Evolutionary conservation across 805 yeast species (phyloP).

Genomic region (Cyberlindnera maclurae): DNA sequence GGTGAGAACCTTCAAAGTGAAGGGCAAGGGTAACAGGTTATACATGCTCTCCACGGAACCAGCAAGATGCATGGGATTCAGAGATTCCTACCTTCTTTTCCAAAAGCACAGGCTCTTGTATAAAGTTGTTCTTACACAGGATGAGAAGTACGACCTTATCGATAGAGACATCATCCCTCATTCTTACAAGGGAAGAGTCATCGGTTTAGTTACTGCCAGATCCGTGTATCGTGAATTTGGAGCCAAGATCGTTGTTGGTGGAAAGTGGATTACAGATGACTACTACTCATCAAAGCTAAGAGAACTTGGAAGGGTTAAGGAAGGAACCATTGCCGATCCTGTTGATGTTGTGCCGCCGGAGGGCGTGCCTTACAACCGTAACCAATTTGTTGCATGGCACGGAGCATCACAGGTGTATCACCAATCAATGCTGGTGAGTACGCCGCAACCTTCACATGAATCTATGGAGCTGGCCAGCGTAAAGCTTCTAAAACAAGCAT

Average conservation of each 20-base stretch:
- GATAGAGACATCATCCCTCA: conserved; percentile 77
- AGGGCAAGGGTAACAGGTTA: conserved; percentile 53
- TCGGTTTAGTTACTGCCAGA: conserved; percentile 86
- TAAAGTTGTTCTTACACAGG: conserved; percentile 66
- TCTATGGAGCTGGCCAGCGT: conserved; percentile 18
- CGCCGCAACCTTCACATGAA: conserved; percentile 16
- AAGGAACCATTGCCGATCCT: conserved; percentile 69
- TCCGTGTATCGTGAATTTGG: conserved; percentile 91
- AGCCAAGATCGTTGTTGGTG: conserved; percentile 71
- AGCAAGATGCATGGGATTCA: conserved; percentile 88
- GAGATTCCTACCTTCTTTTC: conserved; percentile 85
- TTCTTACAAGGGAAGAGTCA: conserved; percentile 84
- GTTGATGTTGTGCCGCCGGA: conserved; percentile 39
- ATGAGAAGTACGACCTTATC: conserved; percentile 77
- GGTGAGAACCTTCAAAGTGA: conserved; percentile 57
- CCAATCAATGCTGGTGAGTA: conserved; percentile 9
- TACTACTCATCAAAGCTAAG: conserved; percentile 61
- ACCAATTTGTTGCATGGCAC: conserved; percentile 50
- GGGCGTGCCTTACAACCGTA: conserved; percentile 37
- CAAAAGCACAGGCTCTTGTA: conserved; percentile 75
- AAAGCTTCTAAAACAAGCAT: conserved; percentile 16
- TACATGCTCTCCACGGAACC: conserved; percentile 95
- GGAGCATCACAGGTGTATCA: conserved; percentile 38
- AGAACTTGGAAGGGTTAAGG: conserved; percentile 51
- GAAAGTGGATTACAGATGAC: conserved; percentile 78